These are phyloP conservation scores for Pelagomonas calceolata DNA, from an alignment of 108 stramenopile genomes.

Conservation along the genomic window DNA sequence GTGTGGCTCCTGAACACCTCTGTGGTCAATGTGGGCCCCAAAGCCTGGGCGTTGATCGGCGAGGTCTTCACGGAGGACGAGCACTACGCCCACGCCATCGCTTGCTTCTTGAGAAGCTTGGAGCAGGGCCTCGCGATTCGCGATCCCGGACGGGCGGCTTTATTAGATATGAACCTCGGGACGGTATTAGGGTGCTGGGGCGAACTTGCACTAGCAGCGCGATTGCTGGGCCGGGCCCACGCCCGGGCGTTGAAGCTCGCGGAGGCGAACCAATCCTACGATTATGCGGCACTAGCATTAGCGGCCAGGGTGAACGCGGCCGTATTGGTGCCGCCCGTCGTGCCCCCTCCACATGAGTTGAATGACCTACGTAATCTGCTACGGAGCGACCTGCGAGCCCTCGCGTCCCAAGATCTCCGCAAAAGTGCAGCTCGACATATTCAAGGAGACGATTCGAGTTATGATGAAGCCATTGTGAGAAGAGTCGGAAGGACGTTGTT, in stretches of 20 bases:
- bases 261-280: neutral
- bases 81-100: neutral
- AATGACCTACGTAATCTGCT: neutral
- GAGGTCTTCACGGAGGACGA: neutral
- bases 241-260: neutral
- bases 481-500: constrained; percentile 17
- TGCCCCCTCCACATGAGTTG: neutral
- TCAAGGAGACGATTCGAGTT: too few species aligned
- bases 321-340: neutral
- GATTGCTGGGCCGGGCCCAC: neutral
- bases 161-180: neutral
- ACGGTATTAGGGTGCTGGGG: neutral
- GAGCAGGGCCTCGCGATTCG: neutral
- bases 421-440: too few species aligned
- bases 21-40: neutral
- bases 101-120: neutral
- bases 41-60: neutral
- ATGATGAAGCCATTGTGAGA: too few species aligned
- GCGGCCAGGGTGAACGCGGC: neutral
- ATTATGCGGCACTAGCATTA: neutral
- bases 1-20: neutral
- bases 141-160: neutral
- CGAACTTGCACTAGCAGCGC: neutral
- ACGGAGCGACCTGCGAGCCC: neutral
- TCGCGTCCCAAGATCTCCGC: neutral